A percentile compares a stretch with the other conserved stretches of the same genome.
Evolutionary conservation across 306 rosid species (phyloP).

Genomic region (Astragalus glycyphyllos): DNA sequence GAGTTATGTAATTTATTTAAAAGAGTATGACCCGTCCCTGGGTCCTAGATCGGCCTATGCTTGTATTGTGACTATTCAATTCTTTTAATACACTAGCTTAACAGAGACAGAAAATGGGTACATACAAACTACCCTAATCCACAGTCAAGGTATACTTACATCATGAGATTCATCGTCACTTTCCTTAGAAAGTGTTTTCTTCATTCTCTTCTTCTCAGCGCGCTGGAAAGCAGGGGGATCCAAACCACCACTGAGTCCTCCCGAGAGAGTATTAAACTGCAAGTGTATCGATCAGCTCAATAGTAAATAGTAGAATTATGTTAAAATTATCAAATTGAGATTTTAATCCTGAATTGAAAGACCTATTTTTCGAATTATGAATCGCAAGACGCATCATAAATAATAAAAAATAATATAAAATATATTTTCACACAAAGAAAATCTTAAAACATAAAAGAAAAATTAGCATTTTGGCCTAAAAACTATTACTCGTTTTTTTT

Average conservation of each 20-base stretch:
- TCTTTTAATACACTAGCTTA: background rate
- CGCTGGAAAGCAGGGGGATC: constrained; percentile 95
- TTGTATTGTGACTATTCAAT: background rate
- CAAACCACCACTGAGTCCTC: constrained; percentile 85
- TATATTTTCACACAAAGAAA: too few relatives aligned
- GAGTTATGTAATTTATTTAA: too few relatives aligned
- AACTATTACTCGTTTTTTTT: too few relatives aligned
- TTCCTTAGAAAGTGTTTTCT: constrained; percentile 47
- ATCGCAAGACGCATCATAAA: too few relatives aligned
- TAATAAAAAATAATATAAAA: too few relatives aligned
- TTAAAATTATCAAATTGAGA: background rate
- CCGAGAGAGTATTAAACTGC: constrained; percentile 77
- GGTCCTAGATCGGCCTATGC: too few relatives aligned
- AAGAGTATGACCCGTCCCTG: too few relatives aligned
- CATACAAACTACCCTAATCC: constrained; percentile 22
- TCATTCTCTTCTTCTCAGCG: constrained; percentile 77
- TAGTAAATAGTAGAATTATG: constrained; percentile 10
- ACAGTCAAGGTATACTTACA: constrained; percentile 42
- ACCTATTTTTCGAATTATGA: too few relatives aligned
- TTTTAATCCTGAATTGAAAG: too few relatives aligned
- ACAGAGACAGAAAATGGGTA: background rate
- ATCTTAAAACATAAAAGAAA: too few relatives aligned
- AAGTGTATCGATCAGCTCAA: constrained; percentile 33
- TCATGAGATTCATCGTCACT: constrained; percentile 47
- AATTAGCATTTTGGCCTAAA: too few relatives aligned